Conservation (phyloP, 352 stramenopile genomes). For the Pythium dissotocum region DNA sequence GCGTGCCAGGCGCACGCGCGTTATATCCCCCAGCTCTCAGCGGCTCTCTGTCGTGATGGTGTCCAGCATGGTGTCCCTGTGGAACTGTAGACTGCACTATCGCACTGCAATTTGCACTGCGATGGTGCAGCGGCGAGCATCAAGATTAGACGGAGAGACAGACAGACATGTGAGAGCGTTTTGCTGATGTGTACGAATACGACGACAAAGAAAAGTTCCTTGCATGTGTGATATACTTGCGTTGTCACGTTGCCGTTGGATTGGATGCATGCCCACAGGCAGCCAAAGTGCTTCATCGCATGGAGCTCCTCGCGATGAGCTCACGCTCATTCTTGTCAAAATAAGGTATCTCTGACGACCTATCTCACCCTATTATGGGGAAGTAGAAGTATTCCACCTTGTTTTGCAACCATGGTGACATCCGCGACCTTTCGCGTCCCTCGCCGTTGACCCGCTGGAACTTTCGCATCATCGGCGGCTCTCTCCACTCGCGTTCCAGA, state of each 20-base stretch:
- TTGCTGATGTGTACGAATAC: conserved; percentile 11
- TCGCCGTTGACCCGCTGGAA: not conserved
- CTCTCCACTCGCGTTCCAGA: not conserved
- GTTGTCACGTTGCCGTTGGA: not conserved
- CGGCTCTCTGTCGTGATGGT: not conserved
- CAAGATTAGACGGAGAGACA: not conserved
- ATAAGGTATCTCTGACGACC: not conserved
- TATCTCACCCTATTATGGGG: not conserved
- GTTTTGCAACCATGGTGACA: not conserved
- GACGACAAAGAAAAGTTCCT: conserved; percentile 5
- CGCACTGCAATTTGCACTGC: not conserved
- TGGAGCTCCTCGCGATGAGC: not conserved
- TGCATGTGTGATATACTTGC: not conserved
- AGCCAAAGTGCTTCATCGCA: not conserved
- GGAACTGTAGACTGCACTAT: not conserved
- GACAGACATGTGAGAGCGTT: not conserved
- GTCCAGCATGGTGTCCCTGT: not conserved
- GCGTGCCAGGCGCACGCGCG: not conserved
- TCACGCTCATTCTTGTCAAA: not conserved
- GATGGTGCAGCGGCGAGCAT: not conserved
- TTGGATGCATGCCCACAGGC: not conserved
- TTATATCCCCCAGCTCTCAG: not conserved
- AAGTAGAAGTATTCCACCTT: not conserved
- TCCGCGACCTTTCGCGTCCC: conserved; percentile 1
- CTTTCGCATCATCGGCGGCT: not conserved